phyloP scores from a whole-genome alignment of 805 yeast genomes.

The Barnettozyma pratensis region DNA sequence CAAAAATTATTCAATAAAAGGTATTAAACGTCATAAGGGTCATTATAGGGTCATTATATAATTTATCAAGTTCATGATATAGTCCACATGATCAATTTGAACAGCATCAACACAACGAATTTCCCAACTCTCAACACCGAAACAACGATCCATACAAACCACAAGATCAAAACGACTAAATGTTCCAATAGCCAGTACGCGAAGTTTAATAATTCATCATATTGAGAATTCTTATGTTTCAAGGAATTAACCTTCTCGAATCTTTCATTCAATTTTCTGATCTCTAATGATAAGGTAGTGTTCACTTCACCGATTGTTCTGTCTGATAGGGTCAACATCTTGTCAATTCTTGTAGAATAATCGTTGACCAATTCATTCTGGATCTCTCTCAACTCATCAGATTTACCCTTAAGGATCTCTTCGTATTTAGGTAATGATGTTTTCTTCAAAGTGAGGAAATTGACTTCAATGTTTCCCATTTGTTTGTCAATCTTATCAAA shows the following conservation, averaged over 20 bases:
- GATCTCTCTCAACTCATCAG: constrained; percentile 16
- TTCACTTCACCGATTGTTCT: constrained; percentile 69
- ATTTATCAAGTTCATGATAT: too few species aligned
- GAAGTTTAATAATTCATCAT: constrained; percentile 30
- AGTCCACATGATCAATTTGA: background rate
- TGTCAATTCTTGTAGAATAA: constrained; percentile 50
- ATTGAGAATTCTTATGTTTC: constrained; percentile 23
- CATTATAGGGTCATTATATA: too few species aligned
- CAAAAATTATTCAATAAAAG: too few species aligned
- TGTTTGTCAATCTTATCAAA: constrained; percentile 12
- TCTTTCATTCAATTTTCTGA: constrained; percentile 48
- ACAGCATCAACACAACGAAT: constrained; percentile 1
- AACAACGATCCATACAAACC: constrained; percentile 54
- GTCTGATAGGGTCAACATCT: constrained; percentile 56
- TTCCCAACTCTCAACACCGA: constrained; percentile 37
- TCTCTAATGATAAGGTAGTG: constrained; percentile 60
- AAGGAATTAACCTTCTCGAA: constrained; percentile 35
- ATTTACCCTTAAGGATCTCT: constrained; percentile 13
- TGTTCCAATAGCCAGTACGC: constrained; percentile 46
- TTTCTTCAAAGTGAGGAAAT: constrained; percentile 2
- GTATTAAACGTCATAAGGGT: too few species aligned
- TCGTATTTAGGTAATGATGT: constrained; percentile 9
- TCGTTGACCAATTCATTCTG: constrained; percentile 20
- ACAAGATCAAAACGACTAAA: constrained; percentile 43
- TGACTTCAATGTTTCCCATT: constrained; percentile 4